Evolutionary conservation across 2,329 filamentous ascomycete genomes (phyloP).

Genomic region (Cladosporium sp.): DNA sequence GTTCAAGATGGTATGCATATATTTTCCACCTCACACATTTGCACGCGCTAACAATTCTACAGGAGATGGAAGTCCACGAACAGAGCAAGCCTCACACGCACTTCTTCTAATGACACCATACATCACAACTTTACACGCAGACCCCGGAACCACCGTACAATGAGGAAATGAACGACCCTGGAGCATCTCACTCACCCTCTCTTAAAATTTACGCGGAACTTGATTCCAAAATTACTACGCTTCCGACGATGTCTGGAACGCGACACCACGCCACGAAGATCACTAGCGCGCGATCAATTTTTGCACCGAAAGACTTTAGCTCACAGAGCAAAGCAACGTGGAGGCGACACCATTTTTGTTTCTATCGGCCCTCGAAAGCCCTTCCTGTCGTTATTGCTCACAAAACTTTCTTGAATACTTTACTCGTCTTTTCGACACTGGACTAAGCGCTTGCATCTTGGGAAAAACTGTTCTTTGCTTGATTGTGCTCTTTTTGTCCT

Average conservation of each 20-base stretch:
- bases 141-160: slow-evolving; percentile 9
- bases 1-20: slow-evolving; percentile 95
- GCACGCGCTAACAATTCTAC: slow-evolving; percentile 41
- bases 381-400: slow-evolving; percentile 13
- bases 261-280: background rate
- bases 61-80: slow-evolving; percentile 99
- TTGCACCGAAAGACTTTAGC: background rate
- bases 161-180: slow-evolving; percentile 15
- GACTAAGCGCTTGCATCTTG: slow-evolving; percentile 21
- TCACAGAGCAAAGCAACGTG: background rate
- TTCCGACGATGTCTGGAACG: background rate
- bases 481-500: background rate
- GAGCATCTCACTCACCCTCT: slow-evolving; percentile 6
- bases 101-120: slow-evolving; percentile 77
- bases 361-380: slow-evolving; percentile 11
- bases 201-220: slow-evolving; percentile 1
- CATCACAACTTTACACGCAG: slow-evolving; percentile 12
- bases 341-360: slow-evolving; percentile 4
- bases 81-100: slow-evolving; percentile 99
- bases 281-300: background rate
- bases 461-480: slow-evolving; percentile 2
- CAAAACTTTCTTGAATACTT: slow-evolving; percentile 20
- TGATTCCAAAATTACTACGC: slow-evolving; percentile 1
- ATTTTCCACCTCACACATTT: no score
- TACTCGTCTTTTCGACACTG: slow-evolving; percentile 7